phyloP scores from a whole-genome alignment of 148 eudicot genomes.

The Chenopodium suecicum region DNA sequence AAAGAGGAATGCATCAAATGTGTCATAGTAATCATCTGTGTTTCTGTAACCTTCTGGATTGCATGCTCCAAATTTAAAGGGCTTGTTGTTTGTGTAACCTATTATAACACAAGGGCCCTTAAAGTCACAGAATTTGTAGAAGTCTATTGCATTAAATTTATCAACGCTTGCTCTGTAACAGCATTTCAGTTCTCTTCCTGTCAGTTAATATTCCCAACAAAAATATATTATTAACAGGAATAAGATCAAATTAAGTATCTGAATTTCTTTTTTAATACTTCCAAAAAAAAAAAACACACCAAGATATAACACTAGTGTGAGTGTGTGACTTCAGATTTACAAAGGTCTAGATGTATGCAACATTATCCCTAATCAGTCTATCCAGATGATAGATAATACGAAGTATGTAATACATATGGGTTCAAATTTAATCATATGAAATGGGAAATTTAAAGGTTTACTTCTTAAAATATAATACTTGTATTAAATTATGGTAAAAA shows the following conservation, averaged over 20 bases:
- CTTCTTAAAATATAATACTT: background rate
- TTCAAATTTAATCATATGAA: background rate
- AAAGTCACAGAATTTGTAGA: slow-evolving; percentile 81
- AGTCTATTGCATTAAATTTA: slow-evolving; percentile 77
- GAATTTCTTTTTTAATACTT: no score
- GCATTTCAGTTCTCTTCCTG: slow-evolving; percentile 87
- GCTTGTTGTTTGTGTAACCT: slow-evolving; percentile 63
- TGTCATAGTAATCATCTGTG: slow-evolving; percentile 85
- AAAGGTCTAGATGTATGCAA: background rate
- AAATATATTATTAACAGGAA: background rate
- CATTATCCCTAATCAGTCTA: background rate
- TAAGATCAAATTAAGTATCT: no score
- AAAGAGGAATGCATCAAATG: slow-evolving; percentile 82
- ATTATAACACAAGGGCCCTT: slow-evolving; percentile 93
- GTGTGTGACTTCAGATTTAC: background rate
- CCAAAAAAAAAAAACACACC: background rate
- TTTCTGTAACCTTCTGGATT: slow-evolving; percentile 95
- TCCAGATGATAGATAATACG: no score
- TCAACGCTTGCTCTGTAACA: slow-evolving; percentile 85
- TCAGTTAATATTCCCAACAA: background rate
- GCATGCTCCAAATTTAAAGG: slow-evolving; percentile 86
- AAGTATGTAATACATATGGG: no score
- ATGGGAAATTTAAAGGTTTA: background rate
- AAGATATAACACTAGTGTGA: background rate
- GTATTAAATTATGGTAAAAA: no score